phyloP scores from a whole-genome alignment of 2,329 filamentous ascomycete species.

The Phialophora macrospora region DNA sequence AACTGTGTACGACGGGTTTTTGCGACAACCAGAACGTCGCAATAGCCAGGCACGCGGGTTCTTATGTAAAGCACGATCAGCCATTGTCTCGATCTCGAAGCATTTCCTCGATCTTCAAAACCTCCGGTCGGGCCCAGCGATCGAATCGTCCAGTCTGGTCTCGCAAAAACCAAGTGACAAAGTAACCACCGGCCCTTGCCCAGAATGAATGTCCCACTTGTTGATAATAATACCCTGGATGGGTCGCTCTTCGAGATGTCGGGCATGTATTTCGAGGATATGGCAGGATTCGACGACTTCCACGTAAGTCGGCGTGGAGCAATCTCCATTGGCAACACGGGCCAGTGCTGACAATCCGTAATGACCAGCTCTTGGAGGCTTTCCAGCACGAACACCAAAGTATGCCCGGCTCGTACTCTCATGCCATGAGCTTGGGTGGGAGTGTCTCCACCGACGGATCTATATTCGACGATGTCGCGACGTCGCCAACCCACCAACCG shows the following conservation, averaged over 20 bases:
- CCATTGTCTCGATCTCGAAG: not conserved
- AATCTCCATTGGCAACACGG: not conserved
- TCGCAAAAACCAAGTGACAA: not conserved
- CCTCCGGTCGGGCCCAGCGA: not conserved
- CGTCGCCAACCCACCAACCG: slow-evolving; percentile 3
- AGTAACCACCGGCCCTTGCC: no score
- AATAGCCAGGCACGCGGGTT: not conserved
- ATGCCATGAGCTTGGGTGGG: not conserved
- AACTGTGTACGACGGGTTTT: not conserved
- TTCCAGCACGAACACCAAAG: not conserved
- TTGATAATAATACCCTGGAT: not conserved
- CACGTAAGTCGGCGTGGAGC: slow-evolving; percentile 11
- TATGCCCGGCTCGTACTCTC: not conserved
- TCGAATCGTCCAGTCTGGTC: no score
- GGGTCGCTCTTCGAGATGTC: not conserved
- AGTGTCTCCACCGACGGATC: not conserved
- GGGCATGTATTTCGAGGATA: slow-evolving; percentile 13
- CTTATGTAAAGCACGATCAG: not conserved
- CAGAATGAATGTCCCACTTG: slow-evolving; percentile 9
- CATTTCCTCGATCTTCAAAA: not conserved
- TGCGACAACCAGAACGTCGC: not conserved
- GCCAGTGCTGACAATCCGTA: not conserved
- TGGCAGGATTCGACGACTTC: slow-evolving; percentile 8
- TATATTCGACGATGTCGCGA: slow-evolving; percentile 8
- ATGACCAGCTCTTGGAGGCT: not conserved